phyloP scores from a whole-genome alignment of 148 eudicot genomes.

The Vaccinium darrowii region DNA sequence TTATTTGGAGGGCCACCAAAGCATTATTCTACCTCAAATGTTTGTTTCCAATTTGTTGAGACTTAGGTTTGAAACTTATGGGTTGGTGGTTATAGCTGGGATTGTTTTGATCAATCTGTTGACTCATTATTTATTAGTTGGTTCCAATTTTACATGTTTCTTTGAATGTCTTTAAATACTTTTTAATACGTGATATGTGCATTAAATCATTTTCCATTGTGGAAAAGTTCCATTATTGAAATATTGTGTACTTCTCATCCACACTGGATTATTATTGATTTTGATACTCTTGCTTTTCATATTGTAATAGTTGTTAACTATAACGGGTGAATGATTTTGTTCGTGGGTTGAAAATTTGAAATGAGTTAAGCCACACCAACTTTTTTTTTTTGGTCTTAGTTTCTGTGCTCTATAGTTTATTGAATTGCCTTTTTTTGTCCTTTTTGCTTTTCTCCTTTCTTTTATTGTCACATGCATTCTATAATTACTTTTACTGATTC shows the following conservation, averaged over 20 bases:
- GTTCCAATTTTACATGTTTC: not conserved
- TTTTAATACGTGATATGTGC: not conserved
- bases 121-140: not conserved
- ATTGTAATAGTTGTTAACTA: not conserved
- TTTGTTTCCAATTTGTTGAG: not conserved
- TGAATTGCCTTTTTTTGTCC: not conserved
- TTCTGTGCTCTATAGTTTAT: not conserved
- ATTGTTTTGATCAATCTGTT: not conserved
- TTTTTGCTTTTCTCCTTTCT: not conserved
- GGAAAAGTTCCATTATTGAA: not conserved
- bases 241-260: not conserved
- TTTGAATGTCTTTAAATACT: not conserved
- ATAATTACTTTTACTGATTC: not conserved
- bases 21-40: not conserved
- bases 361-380: not conserved
- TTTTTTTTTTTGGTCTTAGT: too few species aligned
- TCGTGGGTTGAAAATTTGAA: too few species aligned
- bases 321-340: not conserved
- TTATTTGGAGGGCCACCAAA: not conserved
- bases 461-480: not conserved
- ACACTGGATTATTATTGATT: not conserved
- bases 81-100: slow-evolving; percentile 10
- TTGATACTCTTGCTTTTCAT: not conserved
- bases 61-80: slow-evolving; percentile 10
- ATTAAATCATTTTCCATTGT: too few species aligned